phyloP scores from a whole-genome alignment of 2,329 filamentous ascomycete species.

The Remersonia thermophila region DNA sequence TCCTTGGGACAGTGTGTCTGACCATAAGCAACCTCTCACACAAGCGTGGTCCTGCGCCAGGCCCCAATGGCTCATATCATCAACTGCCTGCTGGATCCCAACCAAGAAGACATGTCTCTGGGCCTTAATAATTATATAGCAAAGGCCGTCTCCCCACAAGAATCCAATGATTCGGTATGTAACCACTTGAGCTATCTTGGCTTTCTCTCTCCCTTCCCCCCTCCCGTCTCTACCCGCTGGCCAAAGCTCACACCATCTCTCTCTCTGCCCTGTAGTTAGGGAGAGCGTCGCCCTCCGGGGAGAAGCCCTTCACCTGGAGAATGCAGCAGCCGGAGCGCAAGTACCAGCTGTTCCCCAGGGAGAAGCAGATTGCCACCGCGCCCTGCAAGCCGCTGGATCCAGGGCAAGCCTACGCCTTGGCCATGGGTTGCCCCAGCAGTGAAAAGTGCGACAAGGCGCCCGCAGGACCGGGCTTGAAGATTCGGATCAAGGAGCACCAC shows the following conservation, averaged over 20 bases:
- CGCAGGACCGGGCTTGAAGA: conserved; percentile 31
- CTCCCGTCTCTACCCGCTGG: conserved; percentile 9
- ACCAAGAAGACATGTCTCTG: conserved; percentile 27
- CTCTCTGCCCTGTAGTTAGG: conserved; percentile 14
- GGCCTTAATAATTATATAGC: conserved; percentile 37
- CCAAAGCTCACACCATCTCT: conserved; percentile 18
- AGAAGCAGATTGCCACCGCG: conserved; percentile 33
- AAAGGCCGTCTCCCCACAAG: conserved; percentile 34
- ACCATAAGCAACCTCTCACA: conserved; percentile 18
- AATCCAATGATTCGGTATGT: conserved; percentile 34
- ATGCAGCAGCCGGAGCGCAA: conserved; percentile 47
- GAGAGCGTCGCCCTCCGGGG: conserved; percentile 21
- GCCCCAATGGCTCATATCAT: conserved; percentile 49
- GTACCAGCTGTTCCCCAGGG: conserved; percentile 49
- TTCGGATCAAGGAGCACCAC: conserved; percentile 43
- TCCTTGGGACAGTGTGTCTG: conserved; percentile 20
- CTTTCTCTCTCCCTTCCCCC: conserved; percentile 5
- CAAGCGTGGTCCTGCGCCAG: conserved; percentile 3
- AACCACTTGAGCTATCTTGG: conserved; percentile 19
- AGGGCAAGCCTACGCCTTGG: conserved; percentile 35
- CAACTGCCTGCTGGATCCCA: conserved; percentile 41
- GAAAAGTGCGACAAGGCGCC: conserved; percentile 30
- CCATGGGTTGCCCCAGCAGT: conserved; percentile 28
- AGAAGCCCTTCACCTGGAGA: conserved; percentile 44
- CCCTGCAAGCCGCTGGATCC: conserved; percentile 35